phyloP scores from a whole-genome alignment of 768 basidiomycete genomes.

The Phlegmacium glaucopus region DNA sequence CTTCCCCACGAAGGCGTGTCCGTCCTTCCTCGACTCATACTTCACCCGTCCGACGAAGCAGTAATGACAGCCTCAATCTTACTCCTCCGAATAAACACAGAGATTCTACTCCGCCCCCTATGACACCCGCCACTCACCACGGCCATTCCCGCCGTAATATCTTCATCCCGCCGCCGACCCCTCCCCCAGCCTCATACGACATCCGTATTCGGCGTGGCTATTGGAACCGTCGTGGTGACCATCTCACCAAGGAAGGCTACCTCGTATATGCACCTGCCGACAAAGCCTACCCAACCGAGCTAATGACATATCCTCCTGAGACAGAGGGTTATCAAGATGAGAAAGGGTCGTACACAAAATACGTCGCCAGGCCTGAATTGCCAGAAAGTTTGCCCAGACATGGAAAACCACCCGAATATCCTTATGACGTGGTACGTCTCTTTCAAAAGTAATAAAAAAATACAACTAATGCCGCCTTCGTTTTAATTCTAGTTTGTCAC shows the following conservation, averaged over 20 bases:
- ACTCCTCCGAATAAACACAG: conserved; percentile 8
- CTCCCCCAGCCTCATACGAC: conserved; percentile 6
- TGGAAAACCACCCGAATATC: conserved; percentile 49
- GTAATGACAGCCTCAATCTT: background rate
- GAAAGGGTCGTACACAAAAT: conserved; percentile 37
- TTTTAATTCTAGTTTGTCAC: no score
- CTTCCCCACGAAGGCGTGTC: conserved; percentile 14
- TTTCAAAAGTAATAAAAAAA: no score
- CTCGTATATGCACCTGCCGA: conserved; percentile 65
- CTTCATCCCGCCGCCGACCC: conserved; percentile 13
- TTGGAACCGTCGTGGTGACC: conserved; percentile 79
- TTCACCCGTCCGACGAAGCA: conserved; percentile 5
- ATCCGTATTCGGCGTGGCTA: conserved; percentile 51
- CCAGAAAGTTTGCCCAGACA: conserved; percentile 57
- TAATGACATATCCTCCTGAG: conserved; percentile 55
- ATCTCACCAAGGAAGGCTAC: conserved; percentile 50
- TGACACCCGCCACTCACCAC: conserved; percentile 2
- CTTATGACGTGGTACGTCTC: conserved; percentile 42
- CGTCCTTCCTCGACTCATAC: conserved; percentile 8
- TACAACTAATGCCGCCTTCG: no score
- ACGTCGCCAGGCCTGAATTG: conserved; percentile 49
- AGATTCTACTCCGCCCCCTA: background rate
- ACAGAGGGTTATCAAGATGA: conserved; percentile 57
- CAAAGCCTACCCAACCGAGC: conserved; percentile 55
- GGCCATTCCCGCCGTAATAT: conserved; percentile 5